Conservation (phyloP, 192 early-diverging fungal species). For the Pilobolus umbonatus region DNA sequence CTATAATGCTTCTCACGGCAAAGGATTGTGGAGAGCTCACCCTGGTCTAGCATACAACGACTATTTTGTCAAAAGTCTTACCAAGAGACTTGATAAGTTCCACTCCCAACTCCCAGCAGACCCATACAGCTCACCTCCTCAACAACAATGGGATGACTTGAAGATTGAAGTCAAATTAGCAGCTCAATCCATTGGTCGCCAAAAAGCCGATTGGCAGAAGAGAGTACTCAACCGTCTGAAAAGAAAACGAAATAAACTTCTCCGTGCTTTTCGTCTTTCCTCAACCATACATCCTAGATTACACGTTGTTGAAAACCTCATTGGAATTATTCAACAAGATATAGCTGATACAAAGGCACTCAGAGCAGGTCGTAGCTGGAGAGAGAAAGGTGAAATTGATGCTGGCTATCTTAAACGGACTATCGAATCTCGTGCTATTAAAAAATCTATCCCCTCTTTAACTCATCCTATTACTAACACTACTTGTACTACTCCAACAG, state of each 20-base stretch:
- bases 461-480: neutral
- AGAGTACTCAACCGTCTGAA: neutral
- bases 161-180: neutral
- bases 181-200: neutral
- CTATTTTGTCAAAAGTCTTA: neutral
- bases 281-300: neutral
- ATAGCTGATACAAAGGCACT: neutral
- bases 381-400: conserved; percentile 12
- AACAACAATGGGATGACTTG: neutral
- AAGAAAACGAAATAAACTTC: neutral
- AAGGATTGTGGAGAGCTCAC: conserved; percentile 16
- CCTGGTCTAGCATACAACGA: neutral
- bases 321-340: neutral
- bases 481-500: too few species aligned
- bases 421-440: neutral
- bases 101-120: neutral
- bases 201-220: neutral
- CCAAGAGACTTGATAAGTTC: neutral
- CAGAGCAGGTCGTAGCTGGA: conserved; percentile 7
- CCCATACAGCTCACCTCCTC: too few species aligned
- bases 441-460: neutral
- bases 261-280: neutral
- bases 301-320: neutral
- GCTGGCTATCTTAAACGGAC: neutral
- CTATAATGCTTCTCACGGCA: neutral